Evolutionary conservation across 2,329 filamentous ascomycete genomes (phyloP), one percentile per base, ranked within the genome.

Genomic region (Madurella fahalii): DNA sequence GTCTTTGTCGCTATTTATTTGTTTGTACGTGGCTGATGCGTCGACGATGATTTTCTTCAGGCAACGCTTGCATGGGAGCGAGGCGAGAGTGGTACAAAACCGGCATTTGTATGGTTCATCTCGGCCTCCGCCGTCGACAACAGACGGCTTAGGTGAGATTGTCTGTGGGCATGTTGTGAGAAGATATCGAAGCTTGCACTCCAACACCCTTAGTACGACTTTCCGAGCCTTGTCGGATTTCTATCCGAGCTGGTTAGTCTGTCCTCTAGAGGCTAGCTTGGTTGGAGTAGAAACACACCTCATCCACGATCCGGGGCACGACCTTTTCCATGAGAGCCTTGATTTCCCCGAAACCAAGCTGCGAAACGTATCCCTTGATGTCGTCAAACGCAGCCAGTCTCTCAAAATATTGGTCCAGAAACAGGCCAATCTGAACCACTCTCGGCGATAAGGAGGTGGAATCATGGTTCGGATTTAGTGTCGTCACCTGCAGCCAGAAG

Each of bases 181-280:
- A 15, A 78, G 68, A 47, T 79, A 80, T 5, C 72, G 71, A 9
- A 78, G 59, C 59, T 78, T 77, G 48, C 71, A 61, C 1, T 68
- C 64, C 5, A 80, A 59, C 0, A 74, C 64, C 8, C 61, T 64
- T 18, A 72, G 11, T 64, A 58, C 46, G 5, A 60, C 45, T 18
- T 60, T 48, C 2, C 54, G 58, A 9, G 55, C 7, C 37, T 56
- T 60, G 9, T 61, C 53, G 16, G 60, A 42, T 12, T 60, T 47
- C 62, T 64, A 37, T 0, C 34, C 13, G n/a, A 37, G 34, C 20
- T 18, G n/a, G 43, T 56, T 40, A 58, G 54, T 42, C 2, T 56
- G 53, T 12, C 16, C 42, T 7, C 12, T 37, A n/a, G n/a, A n/a
- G n/a, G 34, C 11, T 9, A 13, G 12, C 16, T 12, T 8, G 5